phyloP scores from a whole-genome alignment of 2,329 filamentous ascomycete species.

The Xylaria sp. region DNA sequence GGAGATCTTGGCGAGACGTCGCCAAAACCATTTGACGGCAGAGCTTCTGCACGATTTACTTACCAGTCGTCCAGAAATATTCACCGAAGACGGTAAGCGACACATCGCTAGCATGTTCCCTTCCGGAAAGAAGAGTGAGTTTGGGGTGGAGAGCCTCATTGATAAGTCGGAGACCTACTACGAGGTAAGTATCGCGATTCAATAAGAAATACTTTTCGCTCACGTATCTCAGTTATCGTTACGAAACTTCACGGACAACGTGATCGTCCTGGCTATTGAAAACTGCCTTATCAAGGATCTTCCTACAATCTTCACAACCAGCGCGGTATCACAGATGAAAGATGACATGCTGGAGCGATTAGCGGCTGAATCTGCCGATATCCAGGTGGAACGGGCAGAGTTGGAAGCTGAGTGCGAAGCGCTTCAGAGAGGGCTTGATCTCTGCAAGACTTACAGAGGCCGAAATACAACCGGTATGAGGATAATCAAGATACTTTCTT shows the following conservation, averaged over 20 bases:
- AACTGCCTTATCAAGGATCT: constrained; percentile 51
- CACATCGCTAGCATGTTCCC: constrained; percentile 26
- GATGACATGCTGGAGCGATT: constrained; percentile 41
- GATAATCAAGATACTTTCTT: neutral
- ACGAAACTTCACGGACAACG: constrained; percentile 51
- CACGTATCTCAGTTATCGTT: constrained; percentile 42
- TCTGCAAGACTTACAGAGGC: constrained; percentile 41
- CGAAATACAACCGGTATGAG: constrained; percentile 28
- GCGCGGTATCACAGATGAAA: constrained; percentile 48
- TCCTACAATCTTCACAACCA: constrained; percentile 49
- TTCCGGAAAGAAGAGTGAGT: constrained; percentile 40
- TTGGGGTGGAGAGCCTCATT: constrained; percentile 54
- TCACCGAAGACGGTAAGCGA: constrained; percentile 39
- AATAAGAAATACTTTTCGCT: constrained; percentile 4
- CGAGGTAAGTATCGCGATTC: constrained; percentile 46
- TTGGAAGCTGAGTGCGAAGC: constrained; percentile 36
- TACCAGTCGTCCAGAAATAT: constrained; percentile 39
- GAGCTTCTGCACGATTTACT: constrained; percentile 38
- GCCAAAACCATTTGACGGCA: constrained; percentile 28
- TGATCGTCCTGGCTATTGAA: constrained; percentile 51
- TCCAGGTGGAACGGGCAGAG: constrained; percentile 39
- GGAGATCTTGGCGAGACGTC: constrained; percentile 27
- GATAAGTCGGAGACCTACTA: constrained; percentile 59
- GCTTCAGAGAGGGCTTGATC: constrained; percentile 38
- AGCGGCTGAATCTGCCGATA: constrained; percentile 44